A percentile compares a stretch with the other conserved stretches of the same genome.
phyloP scores from a whole-genome alignment of 768 basidiomycete species.

The Tricholoma flavovirens region DNA sequence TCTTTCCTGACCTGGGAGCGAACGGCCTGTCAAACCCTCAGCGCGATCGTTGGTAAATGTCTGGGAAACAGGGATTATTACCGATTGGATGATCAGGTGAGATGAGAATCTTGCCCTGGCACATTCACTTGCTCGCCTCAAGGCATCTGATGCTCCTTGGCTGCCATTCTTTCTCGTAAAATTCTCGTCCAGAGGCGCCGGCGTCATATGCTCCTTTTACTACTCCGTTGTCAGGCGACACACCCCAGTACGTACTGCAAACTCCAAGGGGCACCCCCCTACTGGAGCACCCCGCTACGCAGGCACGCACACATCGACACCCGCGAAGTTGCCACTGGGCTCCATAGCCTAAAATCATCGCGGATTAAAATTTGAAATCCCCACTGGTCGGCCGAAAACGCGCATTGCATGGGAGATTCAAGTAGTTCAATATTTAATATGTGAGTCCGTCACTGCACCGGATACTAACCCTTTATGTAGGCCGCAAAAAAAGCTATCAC shows the following conservation, averaged over 20 bases:
- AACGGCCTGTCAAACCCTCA: not conserved
- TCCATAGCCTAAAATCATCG: not conserved
- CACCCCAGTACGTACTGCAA: not conserved
- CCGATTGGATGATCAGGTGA: not conserved
- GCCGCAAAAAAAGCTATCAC: not conserved
- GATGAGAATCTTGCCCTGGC: not conserved
- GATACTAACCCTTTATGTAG: not conserved
- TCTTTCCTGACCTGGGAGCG: not conserved
- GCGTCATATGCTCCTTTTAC: not conserved
- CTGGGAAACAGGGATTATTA: not conserved
- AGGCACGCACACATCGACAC: not conserved
- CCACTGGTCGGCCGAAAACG: not conserved
- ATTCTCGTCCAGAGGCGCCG: not conserved
- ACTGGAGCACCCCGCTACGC: not conserved
- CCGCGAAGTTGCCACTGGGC: not conserved
- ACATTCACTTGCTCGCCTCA: not conserved
- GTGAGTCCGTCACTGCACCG: not conserved
- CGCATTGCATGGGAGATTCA: not conserved
- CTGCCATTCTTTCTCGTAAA: not conserved
- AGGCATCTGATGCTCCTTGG: not conserved
- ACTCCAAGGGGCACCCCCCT: not conserved
- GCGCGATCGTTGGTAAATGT: not conserved
- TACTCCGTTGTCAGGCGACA: not conserved
- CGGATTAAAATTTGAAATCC: not conserved
- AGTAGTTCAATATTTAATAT: not conserved